A percentile compares a stretch with the other conserved stretches of the same genome.
These are phyloP conservation scores for Lyophyllum decastes DNA, from an alignment of 768 basidiomycete genomes.

Conservation along the genomic window DNA sequence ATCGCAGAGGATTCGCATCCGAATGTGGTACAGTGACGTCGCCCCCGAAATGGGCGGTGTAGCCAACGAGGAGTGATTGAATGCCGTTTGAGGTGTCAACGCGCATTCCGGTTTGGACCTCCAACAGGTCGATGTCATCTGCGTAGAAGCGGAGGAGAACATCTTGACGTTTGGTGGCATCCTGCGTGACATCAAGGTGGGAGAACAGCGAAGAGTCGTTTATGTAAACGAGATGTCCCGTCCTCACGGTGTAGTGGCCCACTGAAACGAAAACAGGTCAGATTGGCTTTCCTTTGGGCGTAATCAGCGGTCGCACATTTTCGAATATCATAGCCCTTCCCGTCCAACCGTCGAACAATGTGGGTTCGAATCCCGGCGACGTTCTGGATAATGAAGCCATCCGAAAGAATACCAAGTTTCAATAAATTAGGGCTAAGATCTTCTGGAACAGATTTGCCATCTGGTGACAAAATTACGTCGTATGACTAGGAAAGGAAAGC, in stretches of 20 bases:
- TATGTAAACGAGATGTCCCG: conserved; percentile 82
- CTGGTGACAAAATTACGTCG: conserved; percentile 76
- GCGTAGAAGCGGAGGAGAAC: conserved; percentile 63
- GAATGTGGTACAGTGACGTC: conserved; percentile 43
- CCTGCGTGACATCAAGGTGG: conserved; percentile 27
- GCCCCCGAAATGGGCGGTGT: conserved; percentile 72
- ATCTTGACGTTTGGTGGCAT: conserved; percentile 36
- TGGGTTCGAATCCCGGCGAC: conserved; percentile 77
- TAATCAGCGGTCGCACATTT: conserved; percentile 55
- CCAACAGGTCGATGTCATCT: conserved; percentile 47
- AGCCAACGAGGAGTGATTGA: conserved; percentile 56
- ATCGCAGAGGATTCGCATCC: conserved; percentile 34
- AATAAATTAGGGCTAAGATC: conserved; percentile 67
- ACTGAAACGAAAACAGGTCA: conserved; percentile 43
- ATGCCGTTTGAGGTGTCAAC: conserved; percentile 32
- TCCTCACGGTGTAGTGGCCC: conserved; percentile 77
- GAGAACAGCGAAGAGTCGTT: conserved; percentile 59
- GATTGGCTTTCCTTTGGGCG: not conserved
- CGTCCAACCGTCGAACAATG: conserved; percentile 79
- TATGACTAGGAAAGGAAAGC: conserved; percentile 55
- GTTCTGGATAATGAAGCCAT: conserved; percentile 78
- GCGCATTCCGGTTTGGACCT: conserved; percentile 37
- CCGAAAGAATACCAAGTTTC: conserved; percentile 61
- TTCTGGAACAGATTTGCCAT: conserved; percentile 56
- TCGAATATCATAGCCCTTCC: conserved; percentile 83